Conservation (phyloP, 2,329 filamentous ascomycete species). For the Apiospora arundinis region DNA sequence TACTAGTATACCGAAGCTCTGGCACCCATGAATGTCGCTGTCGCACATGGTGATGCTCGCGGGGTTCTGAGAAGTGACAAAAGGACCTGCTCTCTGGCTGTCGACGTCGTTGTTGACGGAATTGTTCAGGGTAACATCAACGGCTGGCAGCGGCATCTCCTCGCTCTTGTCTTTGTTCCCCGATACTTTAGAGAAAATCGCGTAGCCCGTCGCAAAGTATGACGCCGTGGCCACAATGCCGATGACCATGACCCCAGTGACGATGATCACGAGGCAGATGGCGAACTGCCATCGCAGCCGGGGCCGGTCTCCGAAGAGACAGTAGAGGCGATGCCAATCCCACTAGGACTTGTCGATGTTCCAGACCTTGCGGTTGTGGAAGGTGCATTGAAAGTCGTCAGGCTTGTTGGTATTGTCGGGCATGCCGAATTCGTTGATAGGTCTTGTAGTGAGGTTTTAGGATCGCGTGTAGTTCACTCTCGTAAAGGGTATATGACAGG, state of each 20-base stretch:
- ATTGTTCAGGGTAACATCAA: background rate
- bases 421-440: background rate
- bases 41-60: slow-evolving; percentile 21
- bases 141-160: background rate
- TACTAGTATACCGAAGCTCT: slow-evolving; percentile 18
- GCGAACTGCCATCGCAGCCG: slow-evolving; percentile 31
- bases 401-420: slow-evolving; percentile 4
- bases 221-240: slow-evolving; percentile 34
- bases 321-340: slow-evolving; percentile 32
- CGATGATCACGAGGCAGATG: slow-evolving; percentile 29
- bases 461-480: background rate
- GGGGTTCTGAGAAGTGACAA: background rate
- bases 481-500: background rate
- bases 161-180: slow-evolving; percentile 25
- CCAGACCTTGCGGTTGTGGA: slow-evolving; percentile 30
- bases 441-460: background rate
- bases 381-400: slow-evolving; percentile 26
- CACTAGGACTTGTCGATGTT: slow-evolving; percentile 26
- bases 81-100: background rate
- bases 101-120: background rate
- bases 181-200: slow-evolving; percentile 21
- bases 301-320: slow-evolving; percentile 31
- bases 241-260: slow-evolving; percentile 31
- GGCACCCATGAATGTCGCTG: slow-evolving; percentile 28
- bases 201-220: slow-evolving; percentile 32